Percentiles rank a stretch among this genome's conserved stretches.
Conservation (phyloP, 192 early-diverging fungal species). For the Mortierella hygrophila region DNA sequence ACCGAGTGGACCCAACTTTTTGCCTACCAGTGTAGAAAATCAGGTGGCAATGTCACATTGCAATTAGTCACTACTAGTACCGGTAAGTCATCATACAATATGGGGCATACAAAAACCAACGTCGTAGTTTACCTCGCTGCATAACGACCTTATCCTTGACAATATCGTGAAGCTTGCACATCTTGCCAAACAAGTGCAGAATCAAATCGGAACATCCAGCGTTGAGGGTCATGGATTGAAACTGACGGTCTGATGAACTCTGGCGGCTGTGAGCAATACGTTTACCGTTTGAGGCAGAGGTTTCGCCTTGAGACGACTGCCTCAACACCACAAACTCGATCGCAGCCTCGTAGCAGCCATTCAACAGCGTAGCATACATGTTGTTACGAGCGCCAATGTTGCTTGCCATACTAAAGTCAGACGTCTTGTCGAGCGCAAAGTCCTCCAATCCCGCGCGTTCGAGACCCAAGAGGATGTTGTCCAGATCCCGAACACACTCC, state of each 20-base stretch:
- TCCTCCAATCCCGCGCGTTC: slow-evolving; percentile 71
- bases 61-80: background rate
- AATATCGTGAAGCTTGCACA: slow-evolving; percentile 56
- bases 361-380: slow-evolving; percentile 61
- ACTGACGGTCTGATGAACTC: background rate
- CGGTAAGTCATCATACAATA: no score
- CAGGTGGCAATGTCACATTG: background rate
- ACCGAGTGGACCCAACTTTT: slow-evolving; percentile 29
- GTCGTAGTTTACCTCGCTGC: slow-evolving; percentile 50
- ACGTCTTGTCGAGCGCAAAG: slow-evolving; percentile 72
- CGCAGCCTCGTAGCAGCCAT: slow-evolving; percentile 71
- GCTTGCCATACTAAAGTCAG: slow-evolving; percentile 70
- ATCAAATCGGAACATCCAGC: slow-evolving; percentile 54
- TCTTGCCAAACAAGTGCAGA: slow-evolving; percentile 60
- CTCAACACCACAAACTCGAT: slow-evolving; percentile 53
- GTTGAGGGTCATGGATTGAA: background rate
- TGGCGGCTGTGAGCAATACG: background rate
- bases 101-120: background rate
- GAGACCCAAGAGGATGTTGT: slow-evolving; percentile 58
- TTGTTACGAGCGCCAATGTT: slow-evolving; percentile 69
- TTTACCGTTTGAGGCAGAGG: slow-evolving; percentile 22
- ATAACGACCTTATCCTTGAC: slow-evolving; percentile 59
- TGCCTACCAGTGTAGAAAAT: slow-evolving; percentile 7
- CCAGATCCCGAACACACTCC: slow-evolving; percentile 31
- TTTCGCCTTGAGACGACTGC: slow-evolving; percentile 2